A percentile compares a stretch with the other conserved stretches of the same genome.
Evolutionary conservation across 2,329 filamentous ascomycete species (phyloP).

Genomic region (Diplodia mutila): DNA sequence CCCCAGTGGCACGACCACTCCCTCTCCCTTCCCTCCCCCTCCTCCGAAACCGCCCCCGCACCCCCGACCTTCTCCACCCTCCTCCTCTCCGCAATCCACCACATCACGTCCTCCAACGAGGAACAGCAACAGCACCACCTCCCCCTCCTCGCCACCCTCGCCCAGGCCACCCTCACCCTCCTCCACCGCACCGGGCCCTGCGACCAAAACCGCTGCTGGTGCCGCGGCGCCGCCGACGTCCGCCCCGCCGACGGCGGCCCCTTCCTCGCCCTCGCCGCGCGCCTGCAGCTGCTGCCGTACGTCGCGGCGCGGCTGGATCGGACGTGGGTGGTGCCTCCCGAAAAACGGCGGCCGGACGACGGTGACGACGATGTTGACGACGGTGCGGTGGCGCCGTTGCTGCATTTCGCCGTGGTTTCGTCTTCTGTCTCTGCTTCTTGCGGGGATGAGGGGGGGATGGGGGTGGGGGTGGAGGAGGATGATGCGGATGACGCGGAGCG

Average conservation of each 20-base stretch:
- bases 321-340: neutral
- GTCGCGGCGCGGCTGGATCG: neutral
- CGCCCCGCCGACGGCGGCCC: neutral
- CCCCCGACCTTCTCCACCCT: neutral
- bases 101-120: neutral
- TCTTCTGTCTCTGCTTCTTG: too few species aligned
- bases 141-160: constrained; percentile 1
- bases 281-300: neutral
- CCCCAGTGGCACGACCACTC: neutral
- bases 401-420: neutral
- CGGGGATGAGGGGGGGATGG: neutral
- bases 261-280: neutral
- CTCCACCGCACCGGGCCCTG: neutral
- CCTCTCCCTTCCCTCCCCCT: neutral
- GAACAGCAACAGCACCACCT: too few species aligned
- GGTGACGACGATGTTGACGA: neutral
- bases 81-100: neutral
- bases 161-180: neutral
- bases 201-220: neutral
- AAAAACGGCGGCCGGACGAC: too few species aligned
- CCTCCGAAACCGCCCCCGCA: neutral
- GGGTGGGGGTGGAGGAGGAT: neutral
- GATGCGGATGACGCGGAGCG: neutral
- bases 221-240: constrained; percentile 5
- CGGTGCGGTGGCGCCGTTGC: constrained; percentile 32